Evolutionary conservation across 352 stramenopile genomes (phyloP).

Genomic region (Phytophthora palmivora): DNA sequence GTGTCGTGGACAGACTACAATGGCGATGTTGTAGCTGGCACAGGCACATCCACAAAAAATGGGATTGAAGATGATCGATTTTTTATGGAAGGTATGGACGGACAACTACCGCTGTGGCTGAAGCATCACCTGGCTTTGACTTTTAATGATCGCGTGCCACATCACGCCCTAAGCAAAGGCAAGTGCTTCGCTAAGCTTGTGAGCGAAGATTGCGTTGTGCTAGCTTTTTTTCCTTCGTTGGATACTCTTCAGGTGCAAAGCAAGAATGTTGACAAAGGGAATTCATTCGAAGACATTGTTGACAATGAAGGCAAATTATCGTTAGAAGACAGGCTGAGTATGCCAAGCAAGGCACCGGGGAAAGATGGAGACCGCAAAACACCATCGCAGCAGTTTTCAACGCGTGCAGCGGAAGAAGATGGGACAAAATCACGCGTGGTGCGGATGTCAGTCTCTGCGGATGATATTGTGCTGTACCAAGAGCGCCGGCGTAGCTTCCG

Average conservation of each 20-base stretch:
- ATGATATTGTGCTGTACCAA: conserved; percentile 89
- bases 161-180: conserved; percentile 64
- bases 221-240: conserved; percentile 82
- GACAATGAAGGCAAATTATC: conserved; percentile 11
- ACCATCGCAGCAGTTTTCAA: conserved; percentile 43
- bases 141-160: conserved; percentile 46
- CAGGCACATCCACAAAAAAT: conserved; percentile 15
- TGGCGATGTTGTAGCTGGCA: conserved; percentile 42
- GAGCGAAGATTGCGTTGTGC: conserved; percentile 69
- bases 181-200: conserved; percentile 90
- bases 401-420: conserved; percentile 33
- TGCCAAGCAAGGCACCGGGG: conserved; percentile 10
- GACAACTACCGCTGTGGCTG: conserved; percentile 80
- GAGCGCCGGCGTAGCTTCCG: conserved; percentile 79
- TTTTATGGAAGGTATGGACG: conserved; percentile 52
- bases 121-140: conserved; percentile 54
- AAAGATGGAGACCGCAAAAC: conserved; percentile 12
- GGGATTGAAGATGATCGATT: conserved; percentile 48
- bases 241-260: conserved; percentile 56
- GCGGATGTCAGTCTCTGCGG: conserved; percentile 77
- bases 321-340: conserved; percentile 14
- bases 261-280: conserved; percentile 35
- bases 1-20: conserved; percentile 86
- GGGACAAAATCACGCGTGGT: conserved; percentile 34
- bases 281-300: conserved; percentile 9